Percentiles rank a stretch among this genome's conserved stretches.
These are phyloP conservation scores for Parathielavia appendiculata DNA, from an alignment of 495 filamentous ascomycete genomes.

Conservation along the genomic window DNA sequence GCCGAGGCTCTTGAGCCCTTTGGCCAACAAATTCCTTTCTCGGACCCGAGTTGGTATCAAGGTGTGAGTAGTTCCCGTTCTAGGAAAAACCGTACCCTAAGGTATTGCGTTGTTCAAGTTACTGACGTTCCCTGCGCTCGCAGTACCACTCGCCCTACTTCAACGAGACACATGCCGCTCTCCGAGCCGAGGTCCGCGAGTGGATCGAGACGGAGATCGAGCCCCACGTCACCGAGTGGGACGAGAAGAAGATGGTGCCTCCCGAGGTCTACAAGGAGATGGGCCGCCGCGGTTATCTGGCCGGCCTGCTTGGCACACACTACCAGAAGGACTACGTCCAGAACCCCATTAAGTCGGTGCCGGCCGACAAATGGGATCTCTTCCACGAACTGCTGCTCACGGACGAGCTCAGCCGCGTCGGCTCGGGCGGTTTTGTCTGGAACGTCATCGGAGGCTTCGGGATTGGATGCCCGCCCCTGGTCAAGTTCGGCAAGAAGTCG, in stretches of 20 bases:
- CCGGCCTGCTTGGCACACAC: constrained; percentile 76
- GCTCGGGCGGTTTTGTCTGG: constrained; percentile 95
- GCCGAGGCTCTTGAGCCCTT: constrained; percentile 74
- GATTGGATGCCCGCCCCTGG: constrained; percentile 84
- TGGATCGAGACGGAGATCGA: constrained; percentile 90
- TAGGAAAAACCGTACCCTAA: no score
- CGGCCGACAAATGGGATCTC: constrained; percentile 88
- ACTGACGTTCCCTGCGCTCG: neutral
- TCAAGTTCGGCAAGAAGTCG: constrained; percentile 86
- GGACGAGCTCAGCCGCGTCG: constrained; percentile 84
- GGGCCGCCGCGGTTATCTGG: constrained; percentile 87
- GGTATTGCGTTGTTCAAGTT: neutral
- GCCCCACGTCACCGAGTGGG: constrained; percentile 92
- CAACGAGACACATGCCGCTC: constrained; percentile 84
- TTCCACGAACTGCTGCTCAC: constrained; percentile 96
- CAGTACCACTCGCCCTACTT: constrained; percentile 95
- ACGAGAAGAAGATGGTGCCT: constrained; percentile 86
- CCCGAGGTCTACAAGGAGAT: constrained; percentile 88
- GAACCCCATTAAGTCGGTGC: constrained; percentile 66
- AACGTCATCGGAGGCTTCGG: constrained; percentile 92
- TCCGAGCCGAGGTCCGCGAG: constrained; percentile 82
- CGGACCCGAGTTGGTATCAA: constrained; percentile 94
- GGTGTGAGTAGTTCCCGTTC: constrained; percentile 55
- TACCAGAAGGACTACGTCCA: constrained; percentile 71
- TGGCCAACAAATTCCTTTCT: constrained; percentile 83